Base-by-base conservation (phyloP, 257 asterid genomes). In the Paraleonurus japonicus region DNA sequence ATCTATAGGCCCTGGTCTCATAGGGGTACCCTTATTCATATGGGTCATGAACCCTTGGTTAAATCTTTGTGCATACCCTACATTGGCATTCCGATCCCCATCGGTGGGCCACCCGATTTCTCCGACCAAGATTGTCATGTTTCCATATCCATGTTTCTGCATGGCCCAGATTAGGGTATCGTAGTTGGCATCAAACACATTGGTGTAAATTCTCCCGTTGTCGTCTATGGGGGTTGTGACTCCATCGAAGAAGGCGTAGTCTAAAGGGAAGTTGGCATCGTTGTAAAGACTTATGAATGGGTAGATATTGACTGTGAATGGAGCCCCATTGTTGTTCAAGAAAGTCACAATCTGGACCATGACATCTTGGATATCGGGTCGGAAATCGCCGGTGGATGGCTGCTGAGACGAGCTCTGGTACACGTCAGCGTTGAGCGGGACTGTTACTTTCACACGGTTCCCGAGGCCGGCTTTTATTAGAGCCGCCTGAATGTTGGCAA, bases 31-130 rank as follows among this genome's bases (percentile, higher is more conserved):
- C 71, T 33, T 60, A 15, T 45, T 74, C 61, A 86, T 59, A 30
- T 82, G 96, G 3, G 85, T 27, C 82, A 89, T 62, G 76, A 89
- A 85, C 0, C 96, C 96, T 68, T 81, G 95, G 75, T 89, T 89
- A 85, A 87, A 89, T 62, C 82, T 80, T 60, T 87, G 90, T 3
- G 96, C 96, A 11, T 54, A 73, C 23, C 61, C 78, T 3, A 67
- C 6, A 12, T 80, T 87, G 6, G 96, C 96, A 7, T 75, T 83
- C 6, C 39, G 64, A 20, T 86, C 86, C 4, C 96, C 96, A 2
- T 89, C 95, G 0, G 96, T 87, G 0, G 96, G 96, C 96, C 96
- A 89, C 50, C 96, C 96, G 0, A 89, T 84, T 67, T 89, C 96
- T 12, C 96, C 96, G 2, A 89, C 85, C 0, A 87, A 76, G 51